These are phyloP conservation scores for Rosa lucieae DNA, from an alignment of 306 rosid genomes.

Conservation along the genomic window DNA sequence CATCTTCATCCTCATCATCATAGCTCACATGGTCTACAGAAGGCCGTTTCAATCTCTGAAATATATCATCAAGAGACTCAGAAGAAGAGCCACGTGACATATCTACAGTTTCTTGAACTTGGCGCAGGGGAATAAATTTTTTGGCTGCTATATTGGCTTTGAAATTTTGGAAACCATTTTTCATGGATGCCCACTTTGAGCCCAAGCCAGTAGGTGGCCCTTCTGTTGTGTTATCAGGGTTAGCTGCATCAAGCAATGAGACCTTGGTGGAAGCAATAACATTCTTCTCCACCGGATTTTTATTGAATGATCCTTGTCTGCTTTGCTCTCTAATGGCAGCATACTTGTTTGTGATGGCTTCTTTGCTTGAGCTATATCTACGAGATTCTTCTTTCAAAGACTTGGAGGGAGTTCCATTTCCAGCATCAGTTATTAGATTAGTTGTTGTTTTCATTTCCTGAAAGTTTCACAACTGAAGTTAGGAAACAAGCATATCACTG, in stretches of 20 bases:
- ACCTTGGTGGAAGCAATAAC: constrained; percentile 57
- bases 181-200: constrained; percentile 77
- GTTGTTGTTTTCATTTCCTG: constrained; percentile 75
- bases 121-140: constrained; percentile 57
- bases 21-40: constrained; percentile 42
- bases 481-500: background rate
- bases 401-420: constrained; percentile 44
- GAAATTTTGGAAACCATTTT: constrained; percentile 73
- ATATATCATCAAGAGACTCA: constrained; percentile 90
- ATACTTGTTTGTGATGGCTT: constrained; percentile 86
- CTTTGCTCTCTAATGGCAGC: constrained; percentile 70
- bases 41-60: constrained; percentile 83
- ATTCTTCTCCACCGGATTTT: constrained; percentile 53
- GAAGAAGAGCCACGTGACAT: constrained; percentile 62
- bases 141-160: constrained; percentile 68
- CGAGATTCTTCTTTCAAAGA: constrained; percentile 58
- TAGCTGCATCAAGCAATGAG: constrained; percentile 57
- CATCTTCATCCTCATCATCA: constrained; percentile 43
- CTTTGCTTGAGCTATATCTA: constrained; percentile 66
- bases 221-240: constrained; percentile 36
- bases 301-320: constrained; percentile 43
- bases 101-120: constrained; percentile 46
- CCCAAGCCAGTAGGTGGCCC: constrained; percentile 52
- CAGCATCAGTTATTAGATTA: constrained; percentile 33
- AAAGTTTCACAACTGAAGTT: constrained; percentile 21